Percentiles rank a stretch among this genome's conserved stretches.
These are phyloP conservation scores for Quercus lobata DNA, from an alignment of 331 rosid genomes.

Conservation along the genomic window DNA sequence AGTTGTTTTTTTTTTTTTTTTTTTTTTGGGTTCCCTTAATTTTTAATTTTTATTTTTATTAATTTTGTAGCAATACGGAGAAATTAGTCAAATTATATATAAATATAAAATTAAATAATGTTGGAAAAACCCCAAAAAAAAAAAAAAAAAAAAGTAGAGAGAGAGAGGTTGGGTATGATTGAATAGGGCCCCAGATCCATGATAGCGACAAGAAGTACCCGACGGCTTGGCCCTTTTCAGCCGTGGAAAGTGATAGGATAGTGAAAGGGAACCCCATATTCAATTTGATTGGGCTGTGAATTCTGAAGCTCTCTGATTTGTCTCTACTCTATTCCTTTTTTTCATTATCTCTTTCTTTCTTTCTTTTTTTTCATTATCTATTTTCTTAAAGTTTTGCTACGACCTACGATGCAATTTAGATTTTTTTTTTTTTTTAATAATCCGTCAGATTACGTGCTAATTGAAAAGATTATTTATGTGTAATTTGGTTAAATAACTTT, in stretches of 20 bases:
- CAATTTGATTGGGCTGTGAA: conserved; percentile 13
- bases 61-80: conserved; percentile 34
- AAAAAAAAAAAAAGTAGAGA: not conserved
- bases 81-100: not conserved
- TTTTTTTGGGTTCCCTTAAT: conserved; percentile 21
- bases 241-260: conserved; percentile 33
- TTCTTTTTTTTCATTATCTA: no score
- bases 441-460: no score
- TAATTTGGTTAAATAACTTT: no score
- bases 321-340: conserved; percentile 1
- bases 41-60: not conserved
- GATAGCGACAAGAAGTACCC: conserved; percentile 45
- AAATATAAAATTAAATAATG: conserved; percentile 18
- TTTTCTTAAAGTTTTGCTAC: no score
- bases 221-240: conserved; percentile 67
- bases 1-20: conserved; percentile 22
- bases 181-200: conserved; percentile 48
- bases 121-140: not conserved
- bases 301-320: conserved; percentile 20
- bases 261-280: conserved; percentile 33
- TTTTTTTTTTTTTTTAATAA: no score
- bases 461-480: no score
- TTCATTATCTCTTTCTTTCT: not conserved
- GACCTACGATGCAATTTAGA: no score
- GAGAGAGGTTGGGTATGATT: not conserved